phyloP scores from a whole-genome alignment of 2,329 filamentous ascomycete species.

The Neofusicoccum parvum region DNA sequence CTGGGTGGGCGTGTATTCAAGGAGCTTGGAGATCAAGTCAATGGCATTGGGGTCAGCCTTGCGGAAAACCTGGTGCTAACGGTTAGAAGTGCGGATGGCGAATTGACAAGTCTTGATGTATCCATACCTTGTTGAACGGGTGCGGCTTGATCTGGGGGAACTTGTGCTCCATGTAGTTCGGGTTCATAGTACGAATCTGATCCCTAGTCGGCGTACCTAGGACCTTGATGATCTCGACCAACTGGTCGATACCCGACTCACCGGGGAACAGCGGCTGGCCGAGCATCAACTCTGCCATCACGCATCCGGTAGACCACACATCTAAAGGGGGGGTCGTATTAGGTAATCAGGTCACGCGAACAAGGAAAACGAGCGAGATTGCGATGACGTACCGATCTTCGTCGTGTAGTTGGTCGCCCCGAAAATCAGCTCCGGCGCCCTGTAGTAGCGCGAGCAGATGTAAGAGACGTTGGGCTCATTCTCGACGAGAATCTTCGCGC shows the following conservation, averaged over 20 bases:
- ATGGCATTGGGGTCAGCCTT: conserved; percentile 93
- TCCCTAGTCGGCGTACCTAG: conserved; percentile 94
- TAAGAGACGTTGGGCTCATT: conserved; percentile 99
- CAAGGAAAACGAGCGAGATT: conserved; percentile 14
- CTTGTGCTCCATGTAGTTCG: conserved; percentile 99
- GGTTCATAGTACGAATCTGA: conserved; percentile 99
- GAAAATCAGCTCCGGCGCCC: conserved; percentile 96
- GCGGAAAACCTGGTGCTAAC: conserved; percentile 72
- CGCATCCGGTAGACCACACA: conserved; percentile 98
- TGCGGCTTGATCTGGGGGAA: conserved; percentile 99
- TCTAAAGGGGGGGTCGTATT: conserved; percentile 57
- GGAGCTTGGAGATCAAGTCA: conserved; percentile 86
- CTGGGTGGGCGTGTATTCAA: conserved; percentile 98
- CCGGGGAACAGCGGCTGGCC: conserved; percentile 97
- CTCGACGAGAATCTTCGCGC: conserved; percentile 96
- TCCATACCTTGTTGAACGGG: conserved; percentile 84
- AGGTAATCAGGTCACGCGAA: conserved; percentile 23
- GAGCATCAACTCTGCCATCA: conserved; percentile 99
- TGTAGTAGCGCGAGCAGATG: conserved; percentile 99
- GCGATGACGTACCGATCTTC: conserved; percentile 81
- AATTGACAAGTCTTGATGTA: neutral
- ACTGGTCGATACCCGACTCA: conserved; percentile 96
- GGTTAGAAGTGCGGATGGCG: conserved; percentile 12
- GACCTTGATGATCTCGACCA: conserved; percentile 99
- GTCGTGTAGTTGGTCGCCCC: conserved; percentile 99